phyloP scores from a whole-genome alignment of 768 basidiomycete genomes.

The Suillus alpinus region DNA sequence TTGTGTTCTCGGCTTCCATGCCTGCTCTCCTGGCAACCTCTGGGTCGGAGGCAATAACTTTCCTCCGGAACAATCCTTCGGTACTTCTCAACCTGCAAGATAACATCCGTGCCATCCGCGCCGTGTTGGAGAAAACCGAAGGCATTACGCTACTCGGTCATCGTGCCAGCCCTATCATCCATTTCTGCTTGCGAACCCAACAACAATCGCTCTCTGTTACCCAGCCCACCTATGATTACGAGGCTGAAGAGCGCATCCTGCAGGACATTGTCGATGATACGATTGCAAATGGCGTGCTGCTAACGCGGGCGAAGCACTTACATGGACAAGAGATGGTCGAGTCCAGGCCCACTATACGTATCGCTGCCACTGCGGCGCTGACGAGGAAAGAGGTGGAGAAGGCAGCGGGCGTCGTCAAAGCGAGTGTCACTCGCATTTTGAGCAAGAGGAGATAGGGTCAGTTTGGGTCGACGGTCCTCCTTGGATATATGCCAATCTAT shows the following conservation, averaged over 20 bases:
- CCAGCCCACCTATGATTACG: slow-evolving; percentile 45
- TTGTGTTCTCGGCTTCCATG: slow-evolving; percentile 95
- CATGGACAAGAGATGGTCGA: slow-evolving; percentile 83
- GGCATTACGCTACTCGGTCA: slow-evolving; percentile 84
- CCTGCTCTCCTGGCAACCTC: slow-evolving; percentile 87
- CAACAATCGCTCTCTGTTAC: slow-evolving; percentile 19
- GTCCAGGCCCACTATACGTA: slow-evolving; percentile 76
- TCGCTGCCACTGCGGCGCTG: slow-evolving; percentile 77
- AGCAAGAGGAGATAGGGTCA: slow-evolving; percentile 47
- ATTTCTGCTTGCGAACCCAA: slow-evolving; percentile 59
- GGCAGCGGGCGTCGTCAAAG: slow-evolving; percentile 71
- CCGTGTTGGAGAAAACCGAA: slow-evolving; percentile 77
- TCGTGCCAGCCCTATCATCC: slow-evolving; percentile 83
- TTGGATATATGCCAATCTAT: slow-evolving; percentile 30
- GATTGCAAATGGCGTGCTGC: slow-evolving; percentile 74
- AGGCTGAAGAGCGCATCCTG: slow-evolving; percentile 72
- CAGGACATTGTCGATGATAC: slow-evolving; percentile 94
- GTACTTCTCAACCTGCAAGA: slow-evolving; percentile 76
- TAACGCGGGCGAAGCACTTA: slow-evolving; percentile 82
- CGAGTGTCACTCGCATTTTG: slow-evolving; percentile 71
- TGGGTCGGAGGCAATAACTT: slow-evolving; percentile 81
- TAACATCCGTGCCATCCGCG: slow-evolving; percentile 76
- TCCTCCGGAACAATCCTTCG: slow-evolving; percentile 71
- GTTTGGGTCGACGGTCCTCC: not conserved
- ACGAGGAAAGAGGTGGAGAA: slow-evolving; percentile 92